These are phyloP conservation scores for Boletus reticuloceps DNA, from an alignment of 768 basidiomycete genomes.

Conservation along the genomic window DNA sequence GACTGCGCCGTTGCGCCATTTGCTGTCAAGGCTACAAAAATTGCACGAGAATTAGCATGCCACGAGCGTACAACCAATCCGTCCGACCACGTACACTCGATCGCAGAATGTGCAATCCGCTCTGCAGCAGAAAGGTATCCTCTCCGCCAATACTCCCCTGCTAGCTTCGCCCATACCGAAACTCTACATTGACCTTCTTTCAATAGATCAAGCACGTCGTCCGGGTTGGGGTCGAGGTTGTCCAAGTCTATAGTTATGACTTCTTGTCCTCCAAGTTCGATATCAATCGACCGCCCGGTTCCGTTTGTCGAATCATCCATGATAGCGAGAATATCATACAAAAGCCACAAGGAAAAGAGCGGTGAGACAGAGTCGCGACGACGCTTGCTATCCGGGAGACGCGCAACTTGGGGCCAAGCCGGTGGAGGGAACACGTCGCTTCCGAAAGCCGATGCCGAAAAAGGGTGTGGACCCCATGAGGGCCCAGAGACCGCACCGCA, in stretches of 20 bases:
- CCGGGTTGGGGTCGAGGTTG: constrained; percentile 74
- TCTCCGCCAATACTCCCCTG: constrained; percentile 85
- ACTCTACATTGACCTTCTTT: constrained; percentile 69
- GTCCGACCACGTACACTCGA: constrained; percentile 53
- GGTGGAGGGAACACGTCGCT: background rate
- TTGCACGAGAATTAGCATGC: constrained; percentile 1
- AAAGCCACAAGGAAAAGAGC: background rate
- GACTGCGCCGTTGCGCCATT: constrained; percentile 51
- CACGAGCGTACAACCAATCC: background rate
- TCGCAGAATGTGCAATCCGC: constrained; percentile 64
- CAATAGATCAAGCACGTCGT: constrained; percentile 71
- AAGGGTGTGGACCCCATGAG: too few species aligned
- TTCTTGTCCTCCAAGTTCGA: constrained; percentile 80
- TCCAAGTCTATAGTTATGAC: constrained; percentile 89
- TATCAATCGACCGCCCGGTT: constrained; percentile 51
- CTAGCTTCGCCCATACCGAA: constrained; percentile 78
- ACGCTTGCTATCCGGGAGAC: background rate
- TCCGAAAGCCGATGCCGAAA: background rate
- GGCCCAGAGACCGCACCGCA: too few species aligned
- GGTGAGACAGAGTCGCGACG: background rate
- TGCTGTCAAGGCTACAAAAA: constrained; percentile 46
- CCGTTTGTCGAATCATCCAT: constrained; percentile 19
- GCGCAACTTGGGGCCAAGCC: too few species aligned
- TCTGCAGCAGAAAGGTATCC: constrained; percentile 76
- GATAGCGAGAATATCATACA: background rate